Base-by-base conservation (phyloP, 208 protist species). In the Spongospora subterranea region DNA sequence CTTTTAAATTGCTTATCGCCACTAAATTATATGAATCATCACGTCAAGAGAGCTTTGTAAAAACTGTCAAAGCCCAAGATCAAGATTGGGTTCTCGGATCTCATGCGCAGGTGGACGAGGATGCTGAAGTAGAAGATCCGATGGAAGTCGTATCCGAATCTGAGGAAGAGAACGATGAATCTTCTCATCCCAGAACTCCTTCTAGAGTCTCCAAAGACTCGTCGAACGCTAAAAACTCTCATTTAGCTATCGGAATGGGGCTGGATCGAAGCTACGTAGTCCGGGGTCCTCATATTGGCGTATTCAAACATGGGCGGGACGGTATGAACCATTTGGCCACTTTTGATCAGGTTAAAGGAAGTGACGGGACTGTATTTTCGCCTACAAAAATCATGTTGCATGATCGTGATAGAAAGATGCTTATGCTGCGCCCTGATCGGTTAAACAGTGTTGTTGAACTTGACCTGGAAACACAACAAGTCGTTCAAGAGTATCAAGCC, bases 301-400 rank as follows among this genome's bases (percentile, higher is more conserved):
- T 91, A 13, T 91, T 91, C 76, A 91, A 91, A 20, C 77, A 90
- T 45, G 77, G 71, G 1, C 35, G 39, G 0, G 20, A 90, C 35
- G 71, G 71, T 43, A 82, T 82, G 6, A 35, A 82, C 6, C 40
- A 82, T 43, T 40, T 82, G 6, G n/a, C 71, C 17, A 45, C 71
- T n/a, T 17, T 82, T 6, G 71, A 82, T 39, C 17, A 82, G 35
- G 71, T 82, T 17, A 6, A 32, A 45, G 0, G 11, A 1, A 0
- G 20, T n/a, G 90, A 90, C 6, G 88, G 43, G 6, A 89, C n/a
- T 1, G 20, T 90, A n/a, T 91, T 91, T 43, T 65, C 40, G 24
- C 90, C 90, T 29, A 38, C 54, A 32, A 91, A 91, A 60, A 0
- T 90, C 45, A 93, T 93, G 92, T 32, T 91, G 38, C 89, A 93